phyloP scores from a whole-genome alignment of 495 filamentous ascomycete genomes.

The Neurospora pannonica region DNA sequence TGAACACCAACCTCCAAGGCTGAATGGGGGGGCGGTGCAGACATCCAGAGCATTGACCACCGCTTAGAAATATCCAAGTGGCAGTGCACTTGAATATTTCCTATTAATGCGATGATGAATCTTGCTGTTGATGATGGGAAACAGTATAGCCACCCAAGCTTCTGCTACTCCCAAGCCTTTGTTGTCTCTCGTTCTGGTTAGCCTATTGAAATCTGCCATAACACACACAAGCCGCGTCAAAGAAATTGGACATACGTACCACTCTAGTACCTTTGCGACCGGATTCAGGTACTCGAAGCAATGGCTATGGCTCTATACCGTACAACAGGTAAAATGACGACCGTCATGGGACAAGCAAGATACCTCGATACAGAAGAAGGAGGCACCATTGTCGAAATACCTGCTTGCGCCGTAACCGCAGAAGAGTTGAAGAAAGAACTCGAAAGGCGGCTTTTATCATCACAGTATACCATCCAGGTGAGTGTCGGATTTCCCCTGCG shows the following conservation, averaged over 20 bases:
- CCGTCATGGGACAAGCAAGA: not conserved
- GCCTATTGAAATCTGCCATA: not conserved
- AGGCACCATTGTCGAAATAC: not conserved
- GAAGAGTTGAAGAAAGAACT: not conserved
- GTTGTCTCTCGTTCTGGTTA: not conserved
- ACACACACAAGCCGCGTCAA: too few relatives aligned
- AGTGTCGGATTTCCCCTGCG: not conserved
- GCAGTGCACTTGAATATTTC: too few relatives aligned
- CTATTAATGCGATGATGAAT: too few relatives aligned
- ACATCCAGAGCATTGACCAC: too few relatives aligned
- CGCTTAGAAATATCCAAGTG: too few relatives aligned
- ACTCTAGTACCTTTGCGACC: too few relatives aligned
- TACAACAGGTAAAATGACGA: fast-evolving
- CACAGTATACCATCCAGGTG: not conserved
- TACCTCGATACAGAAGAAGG: not conserved
- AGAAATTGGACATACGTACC: too few relatives aligned
- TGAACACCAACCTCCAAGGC: too few relatives aligned
- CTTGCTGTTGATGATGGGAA: not conserved
- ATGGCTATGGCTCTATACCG: not conserved
- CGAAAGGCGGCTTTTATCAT: not conserved
- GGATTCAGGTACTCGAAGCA: too few relatives aligned
- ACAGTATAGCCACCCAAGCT: too few relatives aligned
- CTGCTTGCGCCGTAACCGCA: not conserved
- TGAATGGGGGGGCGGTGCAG: too few relatives aligned
- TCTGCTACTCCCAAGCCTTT: too few relatives aligned